Base-by-base conservation (phyloP, 1,284 basidiomycete species). In the Porogramme epimiltina region DNA sequence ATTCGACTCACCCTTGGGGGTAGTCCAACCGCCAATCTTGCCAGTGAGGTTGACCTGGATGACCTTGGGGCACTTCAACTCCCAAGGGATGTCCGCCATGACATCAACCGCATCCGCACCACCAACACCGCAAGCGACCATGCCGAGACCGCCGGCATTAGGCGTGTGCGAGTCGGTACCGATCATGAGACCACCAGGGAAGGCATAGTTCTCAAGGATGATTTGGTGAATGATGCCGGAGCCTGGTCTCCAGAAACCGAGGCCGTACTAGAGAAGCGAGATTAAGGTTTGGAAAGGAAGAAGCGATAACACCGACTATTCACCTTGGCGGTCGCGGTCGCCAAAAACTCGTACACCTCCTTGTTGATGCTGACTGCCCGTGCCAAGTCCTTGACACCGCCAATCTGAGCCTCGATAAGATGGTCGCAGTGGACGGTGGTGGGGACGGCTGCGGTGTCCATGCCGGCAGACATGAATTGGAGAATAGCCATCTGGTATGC, bases 391-490 rank as follows among this genome's bases (percentile, higher is more conserved):
- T 93, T 90, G 42, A 81, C 85, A 71, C 95, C 95, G 55, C 95
- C 95, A 56, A 94, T 73, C 73, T 98, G 95, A 42, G 97, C 96
- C 79, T 98, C 94, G 70, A 99, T 98, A 72, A 99, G 84, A 78
- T 99, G 96, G 79, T 99, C 96, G 72, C 97, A 99, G 81, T 98
- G 94, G 51, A 98, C 93, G 57, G 96, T 98, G 60, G 96, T 95
- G 42, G 97, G 96, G 61, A 98, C 95, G 52, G 96, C 95, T 44
- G 93, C 93, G 48, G 94, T 95, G 72, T 95, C 93, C 80, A 99
- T 95, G 64, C 96, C 96, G 23, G 97, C 95, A 45, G 96, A 98
- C 97, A 99, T 99, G 85, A 99, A 99, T 80, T 99, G 96, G 63
- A 99, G 85, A 56, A 99, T 85, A 36, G 97, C 97, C 97, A 99